Evolutionary conservation across 768 basidiomycete species (phyloP).

Genomic region (Mycena chlorophos): DNA sequence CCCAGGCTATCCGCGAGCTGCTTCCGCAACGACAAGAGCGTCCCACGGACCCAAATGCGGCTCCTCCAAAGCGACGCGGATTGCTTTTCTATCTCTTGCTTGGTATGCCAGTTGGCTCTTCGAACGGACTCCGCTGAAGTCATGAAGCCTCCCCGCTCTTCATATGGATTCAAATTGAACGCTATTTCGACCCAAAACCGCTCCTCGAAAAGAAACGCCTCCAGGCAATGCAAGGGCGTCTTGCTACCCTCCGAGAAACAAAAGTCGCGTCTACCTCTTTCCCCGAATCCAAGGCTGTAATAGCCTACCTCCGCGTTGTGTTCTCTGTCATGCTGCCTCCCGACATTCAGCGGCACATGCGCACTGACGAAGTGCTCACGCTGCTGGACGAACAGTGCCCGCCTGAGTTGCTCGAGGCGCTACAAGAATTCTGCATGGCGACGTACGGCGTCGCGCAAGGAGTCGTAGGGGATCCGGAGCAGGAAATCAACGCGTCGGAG

Average conservation of each 20-base stretch:
- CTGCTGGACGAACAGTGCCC: slow-evolving; percentile 16
- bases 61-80: neutral
- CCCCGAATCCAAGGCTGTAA: slow-evolving; percentile 4
- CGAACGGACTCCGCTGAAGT: neutral
- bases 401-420: slow-evolving; percentile 5
- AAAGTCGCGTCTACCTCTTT: neutral
- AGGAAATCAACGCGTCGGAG: slow-evolving; percentile 11
- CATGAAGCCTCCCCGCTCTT: slow-evolving; percentile 13
- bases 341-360: slow-evolving; percentile 4
- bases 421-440: slow-evolving; percentile 7
- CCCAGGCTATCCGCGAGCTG: slow-evolving; percentile 13
- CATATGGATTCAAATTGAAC: slow-evolving; percentile 19
- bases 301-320: slow-evolving; percentile 16
- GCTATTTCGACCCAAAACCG: slow-evolving; percentile 15
- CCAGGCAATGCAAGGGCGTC: slow-evolving; percentile 9
- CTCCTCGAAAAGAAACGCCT: slow-evolving; percentile 19
- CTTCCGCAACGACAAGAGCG: slow-evolving; percentile 9
- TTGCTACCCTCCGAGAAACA: slow-evolving; percentile 7
- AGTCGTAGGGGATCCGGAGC: neutral
- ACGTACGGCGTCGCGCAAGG: slow-evolving; percentile 6
- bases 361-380: slow-evolving; percentile 1
- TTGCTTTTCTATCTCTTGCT: slow-evolving; percentile 8
- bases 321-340: slow-evolving; percentile 15
- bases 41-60: slow-evolving; percentile 13
- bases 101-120: slow-evolving; percentile 3